Conservation (phyloP, 371 early-diverging fungal genomes). For the Zychaea mexicana region DNA sequence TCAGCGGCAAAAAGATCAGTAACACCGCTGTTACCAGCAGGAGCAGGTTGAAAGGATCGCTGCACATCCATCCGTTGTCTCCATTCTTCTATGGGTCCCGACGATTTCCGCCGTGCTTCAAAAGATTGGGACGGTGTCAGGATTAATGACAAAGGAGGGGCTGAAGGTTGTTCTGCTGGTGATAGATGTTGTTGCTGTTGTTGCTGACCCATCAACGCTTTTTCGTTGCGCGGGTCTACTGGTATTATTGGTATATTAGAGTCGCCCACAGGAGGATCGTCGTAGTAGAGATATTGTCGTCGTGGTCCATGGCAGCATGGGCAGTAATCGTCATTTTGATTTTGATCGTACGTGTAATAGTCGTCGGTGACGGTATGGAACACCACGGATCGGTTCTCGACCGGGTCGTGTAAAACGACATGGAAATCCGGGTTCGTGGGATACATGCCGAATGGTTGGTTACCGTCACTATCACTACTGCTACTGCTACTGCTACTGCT, state of each 20-base stretch:
- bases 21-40: too few relatives aligned
- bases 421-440: slow-evolving; percentile 3
- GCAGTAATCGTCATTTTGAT: background rate
- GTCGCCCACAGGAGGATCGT: background rate
- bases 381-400: slow-evolving; percentile 3
- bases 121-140: background rate
- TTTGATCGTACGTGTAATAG: background rate
- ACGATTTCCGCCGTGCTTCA: background rate
- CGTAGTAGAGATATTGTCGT: background rate
- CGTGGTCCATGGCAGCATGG: background rate
- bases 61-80: background rate
- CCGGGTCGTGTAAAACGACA: slow-evolving; percentile 2
- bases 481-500: background rate
- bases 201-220: background rate
- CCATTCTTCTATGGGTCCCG: background rate
- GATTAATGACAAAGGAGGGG: background rate
- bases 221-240: background rate
- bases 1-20: too few relatives aligned
- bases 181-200: background rate
- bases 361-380: slow-evolving; percentile 6
- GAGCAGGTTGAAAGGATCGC: background rate
- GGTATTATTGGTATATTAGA: background rate
- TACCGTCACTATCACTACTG: background rate
- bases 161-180: slow-evolving; percentile 1
- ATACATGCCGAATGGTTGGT: slow-evolving; percentile 1